A percentile compares a stretch with the other conserved stretches of the same genome.
Evolutionary conservation across 768 basidiomycete genomes (phyloP).

Genomic region (Multifurca ochricompacta): DNA sequence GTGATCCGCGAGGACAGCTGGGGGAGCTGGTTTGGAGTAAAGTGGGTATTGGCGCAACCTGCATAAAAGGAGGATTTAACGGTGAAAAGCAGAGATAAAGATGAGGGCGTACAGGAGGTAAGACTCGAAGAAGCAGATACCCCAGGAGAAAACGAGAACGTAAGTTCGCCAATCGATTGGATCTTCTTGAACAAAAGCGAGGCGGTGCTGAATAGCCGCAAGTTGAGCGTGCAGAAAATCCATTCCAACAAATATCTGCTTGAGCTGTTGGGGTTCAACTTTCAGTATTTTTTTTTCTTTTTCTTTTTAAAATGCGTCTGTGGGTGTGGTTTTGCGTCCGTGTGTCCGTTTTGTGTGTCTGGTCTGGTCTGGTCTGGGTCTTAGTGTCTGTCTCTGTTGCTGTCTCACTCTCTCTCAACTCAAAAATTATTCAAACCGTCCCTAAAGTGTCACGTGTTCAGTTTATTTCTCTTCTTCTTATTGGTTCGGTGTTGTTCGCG

Average conservation of each 20-base stretch:
- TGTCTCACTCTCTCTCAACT: neutral
- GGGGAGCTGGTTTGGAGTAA: conserved; percentile 69
- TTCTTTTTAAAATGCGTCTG: neutral
- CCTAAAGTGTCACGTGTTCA: neutral
- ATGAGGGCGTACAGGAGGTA: conserved; percentile 65
- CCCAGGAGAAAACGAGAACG: conserved; percentile 73
- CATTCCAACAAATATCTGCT: conserved; percentile 6
- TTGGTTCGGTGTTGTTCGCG: conserved; percentile 8
- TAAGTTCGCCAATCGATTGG: conserved; percentile 75
- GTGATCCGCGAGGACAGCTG: conserved; percentile 58
- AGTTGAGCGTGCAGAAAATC: conserved; percentile 17
- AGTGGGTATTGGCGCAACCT: conserved; percentile 78
- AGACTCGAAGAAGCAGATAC: conserved; percentile 75
- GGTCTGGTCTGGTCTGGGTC: no score
- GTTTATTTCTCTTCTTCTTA: neutral
- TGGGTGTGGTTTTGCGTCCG: neutral
- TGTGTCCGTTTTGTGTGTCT: no score
- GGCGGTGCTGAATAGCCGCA: conserved; percentile 42
- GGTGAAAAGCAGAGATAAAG: neutral
- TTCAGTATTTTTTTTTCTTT: neutral
- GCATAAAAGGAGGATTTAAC: neutral
- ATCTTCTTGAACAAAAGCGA: conserved; percentile 67
- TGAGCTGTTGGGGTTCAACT: neutral
- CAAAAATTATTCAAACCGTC: neutral
- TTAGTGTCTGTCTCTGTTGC: neutral